A percentile compares a stretch with the other conserved stretches of the same genome.
These are phyloP conservation scores for Raddia guianensis DNA, from an alignment of 176 grass and related monocot species.

Conservation along the genomic window DNA sequence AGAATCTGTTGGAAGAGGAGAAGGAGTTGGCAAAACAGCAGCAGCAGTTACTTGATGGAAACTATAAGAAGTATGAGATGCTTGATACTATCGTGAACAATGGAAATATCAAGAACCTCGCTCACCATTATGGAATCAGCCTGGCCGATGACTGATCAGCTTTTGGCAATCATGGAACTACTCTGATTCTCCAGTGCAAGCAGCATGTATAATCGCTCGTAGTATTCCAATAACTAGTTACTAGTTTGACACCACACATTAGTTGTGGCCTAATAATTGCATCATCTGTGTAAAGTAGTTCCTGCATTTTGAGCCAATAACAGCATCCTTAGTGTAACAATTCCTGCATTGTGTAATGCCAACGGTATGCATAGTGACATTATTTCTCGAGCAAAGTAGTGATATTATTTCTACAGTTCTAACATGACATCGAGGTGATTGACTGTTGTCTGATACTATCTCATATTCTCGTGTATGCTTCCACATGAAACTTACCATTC, in stretches of 20 bases:
- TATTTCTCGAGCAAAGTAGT: background rate
- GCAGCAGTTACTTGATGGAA: slow-evolving; percentile 43
- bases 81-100: slow-evolving; percentile 46
- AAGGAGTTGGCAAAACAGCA: slow-evolving; percentile 56
- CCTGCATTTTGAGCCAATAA: background rate
- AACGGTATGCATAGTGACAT: background rate
- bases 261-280: background rate
- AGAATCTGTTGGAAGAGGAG: slow-evolving; percentile 66
- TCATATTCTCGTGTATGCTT: background rate
- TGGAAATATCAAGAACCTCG: slow-evolving; percentile 36
- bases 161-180: background rate
- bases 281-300: background rate
- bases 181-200: background rate
- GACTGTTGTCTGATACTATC: background rate
- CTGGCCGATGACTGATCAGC: slow-evolving; percentile 40
- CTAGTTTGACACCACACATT: background rate
- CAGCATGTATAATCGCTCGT: background rate
- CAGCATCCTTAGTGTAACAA: background rate
- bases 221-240: background rate
- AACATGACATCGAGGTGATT: background rate
- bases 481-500: background rate
- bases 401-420: background rate
- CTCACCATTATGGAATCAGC: slow-evolving; percentile 47
- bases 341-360: background rate
- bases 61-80: slow-evolving; percentile 54